Percentiles rank a stretch among this genome's conserved stretches.
Conservation (phyloP, 2,329 filamentous ascomycete genomes). For the Graphium sp. region DNA sequence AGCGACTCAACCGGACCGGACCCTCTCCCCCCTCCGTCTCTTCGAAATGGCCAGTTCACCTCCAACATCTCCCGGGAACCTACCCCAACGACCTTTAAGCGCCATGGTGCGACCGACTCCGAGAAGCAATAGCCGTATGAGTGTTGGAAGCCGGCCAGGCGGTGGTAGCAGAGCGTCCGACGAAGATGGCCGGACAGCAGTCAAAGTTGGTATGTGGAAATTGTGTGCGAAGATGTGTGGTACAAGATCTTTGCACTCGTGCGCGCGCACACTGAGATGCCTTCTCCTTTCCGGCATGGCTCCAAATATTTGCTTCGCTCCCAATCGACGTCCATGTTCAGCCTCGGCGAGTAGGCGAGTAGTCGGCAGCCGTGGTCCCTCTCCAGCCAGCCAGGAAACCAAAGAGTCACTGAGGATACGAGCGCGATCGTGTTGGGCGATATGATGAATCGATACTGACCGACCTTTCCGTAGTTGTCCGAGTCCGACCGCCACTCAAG, state of each 20-base stretch:
- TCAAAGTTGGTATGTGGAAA: slow-evolving; percentile 75
- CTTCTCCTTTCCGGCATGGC: neutral
- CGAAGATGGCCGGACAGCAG: slow-evolving; percentile 76
- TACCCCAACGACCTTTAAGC: slow-evolving; percentile 58
- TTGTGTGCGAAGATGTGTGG: slow-evolving; percentile 3
- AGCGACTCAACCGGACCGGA: too few species aligned
- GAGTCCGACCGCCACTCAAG: slow-evolving; percentile 74
- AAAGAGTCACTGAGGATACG: too few species aligned
- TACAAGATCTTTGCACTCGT: neutral
- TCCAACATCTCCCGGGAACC: slow-evolving; percentile 44
- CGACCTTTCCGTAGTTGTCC: slow-evolving; percentile 47
- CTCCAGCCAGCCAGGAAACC: too few species aligned
- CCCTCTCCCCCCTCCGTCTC: too few species aligned
- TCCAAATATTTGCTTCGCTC: neutral
- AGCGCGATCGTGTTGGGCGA: neutral
- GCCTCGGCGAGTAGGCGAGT: slow-evolving; percentile 5
- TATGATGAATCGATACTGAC: slow-evolving; percentile 1
- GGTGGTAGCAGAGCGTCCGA: slow-evolving; percentile 71
- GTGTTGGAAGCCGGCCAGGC: slow-evolving; percentile 62
- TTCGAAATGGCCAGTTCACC: slow-evolving; percentile 49
- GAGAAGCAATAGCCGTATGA: slow-evolving; percentile 71
- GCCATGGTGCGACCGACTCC: slow-evolving; percentile 58
- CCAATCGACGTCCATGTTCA: slow-evolving; percentile 1
- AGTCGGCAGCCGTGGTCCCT: too few species aligned
- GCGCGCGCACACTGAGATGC: neutral